Conservation (phyloP, 2,329 filamentous ascomycete genomes). For the Ciborinia camelliae region DNA sequence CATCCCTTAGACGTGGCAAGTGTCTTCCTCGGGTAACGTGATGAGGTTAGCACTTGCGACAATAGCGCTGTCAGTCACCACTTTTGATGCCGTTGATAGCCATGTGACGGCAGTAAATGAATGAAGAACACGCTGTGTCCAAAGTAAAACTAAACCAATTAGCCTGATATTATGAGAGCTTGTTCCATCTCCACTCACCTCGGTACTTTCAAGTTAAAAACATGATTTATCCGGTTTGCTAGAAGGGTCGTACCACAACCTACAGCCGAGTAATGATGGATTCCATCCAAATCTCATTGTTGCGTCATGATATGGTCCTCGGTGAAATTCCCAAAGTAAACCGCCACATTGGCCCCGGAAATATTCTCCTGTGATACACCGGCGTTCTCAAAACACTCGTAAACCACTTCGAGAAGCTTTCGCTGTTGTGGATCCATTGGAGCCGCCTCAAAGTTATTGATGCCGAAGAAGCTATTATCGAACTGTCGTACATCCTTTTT, state of each 20-base stretch:
- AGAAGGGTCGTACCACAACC: not conserved
- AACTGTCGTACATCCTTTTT: conserved; percentile 22
- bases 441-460: conserved; percentile 27
- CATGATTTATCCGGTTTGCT: conserved; percentile 39
- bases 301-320: conserved; percentile 19
- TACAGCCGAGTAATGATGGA: not conserved
- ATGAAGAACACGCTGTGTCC: conserved; percentile 54
- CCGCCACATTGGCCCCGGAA: conserved; percentile 21
- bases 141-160: conserved; percentile 17
- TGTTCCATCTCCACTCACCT: not conserved
- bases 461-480: conserved; percentile 39
- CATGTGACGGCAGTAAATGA: conserved; percentile 52
- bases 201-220: conserved; percentile 36
- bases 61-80: conserved; percentile 40
- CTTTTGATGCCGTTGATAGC: conserved; percentile 48
- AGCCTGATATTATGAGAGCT: not conserved
- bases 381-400: conserved; percentile 24
- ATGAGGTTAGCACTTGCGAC: conserved; percentile 29
- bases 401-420: conserved; percentile 25
- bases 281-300: conserved; percentile 6
- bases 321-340: conserved; percentile 21
- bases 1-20: no score
- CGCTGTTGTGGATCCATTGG: conserved; percentile 36
- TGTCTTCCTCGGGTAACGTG: no score
- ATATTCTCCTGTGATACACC: conserved; percentile 16